These are phyloP conservation scores for Solanum neorickii DNA, from an alignment of 257 asterid genomes.

Conservation along the genomic window DNA sequence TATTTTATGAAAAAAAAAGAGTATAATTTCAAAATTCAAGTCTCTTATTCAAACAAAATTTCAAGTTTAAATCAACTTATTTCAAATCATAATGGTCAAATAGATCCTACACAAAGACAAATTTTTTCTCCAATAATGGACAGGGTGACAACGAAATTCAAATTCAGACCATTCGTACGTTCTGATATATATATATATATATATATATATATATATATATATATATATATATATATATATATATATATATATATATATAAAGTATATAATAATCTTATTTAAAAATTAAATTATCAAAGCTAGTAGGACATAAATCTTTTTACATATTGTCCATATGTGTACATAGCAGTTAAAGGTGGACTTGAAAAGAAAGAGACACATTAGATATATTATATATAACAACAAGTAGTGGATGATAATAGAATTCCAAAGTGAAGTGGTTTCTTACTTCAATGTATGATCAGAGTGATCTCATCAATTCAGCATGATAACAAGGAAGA, in stretches of 20 bases:
- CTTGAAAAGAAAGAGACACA: not conserved
- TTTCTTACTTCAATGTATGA: slow-evolving; percentile 8
- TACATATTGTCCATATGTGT: not conserved
- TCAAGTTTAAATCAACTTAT: not conserved
- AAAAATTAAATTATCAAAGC: not conserved
- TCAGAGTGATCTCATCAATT: slow-evolving; percentile 15
- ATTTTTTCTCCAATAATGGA: not conserved
- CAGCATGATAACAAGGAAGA: not conserved
- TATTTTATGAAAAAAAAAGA: not conserved
- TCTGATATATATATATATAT: not conserved
- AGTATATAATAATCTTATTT: not conserved
- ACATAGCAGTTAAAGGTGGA: not conserved
- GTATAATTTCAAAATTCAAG: not conserved
- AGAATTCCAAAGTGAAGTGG: not conserved
- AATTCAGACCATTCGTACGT: not conserved
- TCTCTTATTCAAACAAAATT: not conserved
- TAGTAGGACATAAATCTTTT: not conserved
- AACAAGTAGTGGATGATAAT: not conserved
- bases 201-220: too few species aligned
- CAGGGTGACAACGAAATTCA: not conserved
- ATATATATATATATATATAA: not conserved
- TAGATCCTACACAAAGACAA: not conserved
- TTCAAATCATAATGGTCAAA: not conserved
- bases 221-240: not conserved
- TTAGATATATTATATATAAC: not conserved